Conservation (phyloP, 495 filamentous ascomycete genomes). For the Tetracladium setigerum region DNA sequence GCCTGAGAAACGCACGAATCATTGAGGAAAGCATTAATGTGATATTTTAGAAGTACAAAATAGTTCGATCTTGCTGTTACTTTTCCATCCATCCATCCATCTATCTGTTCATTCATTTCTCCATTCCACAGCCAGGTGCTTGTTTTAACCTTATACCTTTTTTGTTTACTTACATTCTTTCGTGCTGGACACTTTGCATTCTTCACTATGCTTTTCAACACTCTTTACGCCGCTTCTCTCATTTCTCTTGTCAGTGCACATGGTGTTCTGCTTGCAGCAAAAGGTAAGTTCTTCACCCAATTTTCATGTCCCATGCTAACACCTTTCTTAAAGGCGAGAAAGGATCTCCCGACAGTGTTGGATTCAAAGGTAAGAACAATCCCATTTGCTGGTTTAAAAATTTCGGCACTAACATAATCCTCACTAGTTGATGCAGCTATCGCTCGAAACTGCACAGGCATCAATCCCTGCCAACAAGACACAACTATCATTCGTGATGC, state of each 20-base stretch:
- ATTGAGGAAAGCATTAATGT: too few species aligned
- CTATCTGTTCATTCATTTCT: slow-evolving; percentile 32
- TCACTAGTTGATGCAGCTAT: slow-evolving; percentile 29
- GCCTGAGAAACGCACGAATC: too few species aligned
- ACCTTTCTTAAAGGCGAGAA: too few species aligned
- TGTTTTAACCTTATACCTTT: slow-evolving; percentile 9
- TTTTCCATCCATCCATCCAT: slow-evolving; percentile 23
- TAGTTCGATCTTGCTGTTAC: too few species aligned
- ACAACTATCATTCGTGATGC: slow-evolving; percentile 45
- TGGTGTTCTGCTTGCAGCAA: slow-evolving; percentile 34
- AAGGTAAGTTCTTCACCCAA: too few species aligned
- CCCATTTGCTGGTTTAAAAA: background rate
- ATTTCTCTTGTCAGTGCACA: slow-evolving; percentile 28
- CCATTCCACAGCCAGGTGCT: slow-evolving; percentile 23
- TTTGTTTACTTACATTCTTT: slow-evolving; percentile 17
- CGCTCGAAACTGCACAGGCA: slow-evolving; percentile 40
- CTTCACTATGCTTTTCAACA: slow-evolving; percentile 27
- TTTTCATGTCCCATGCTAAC: too few species aligned
- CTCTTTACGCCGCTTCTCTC: slow-evolving; percentile 28
- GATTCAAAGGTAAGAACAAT: slow-evolving; percentile 26
- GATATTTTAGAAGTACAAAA: too few species aligned
- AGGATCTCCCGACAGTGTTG: slow-evolving; percentile 32
- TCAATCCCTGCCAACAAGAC: slow-evolving; percentile 45
- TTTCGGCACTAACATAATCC: background rate
- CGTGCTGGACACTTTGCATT: slow-evolving; percentile 25